phyloP scores from a whole-genome alignment of 1,284 basidiomycete genomes.

The Cystobasidium pallidum region DNA sequence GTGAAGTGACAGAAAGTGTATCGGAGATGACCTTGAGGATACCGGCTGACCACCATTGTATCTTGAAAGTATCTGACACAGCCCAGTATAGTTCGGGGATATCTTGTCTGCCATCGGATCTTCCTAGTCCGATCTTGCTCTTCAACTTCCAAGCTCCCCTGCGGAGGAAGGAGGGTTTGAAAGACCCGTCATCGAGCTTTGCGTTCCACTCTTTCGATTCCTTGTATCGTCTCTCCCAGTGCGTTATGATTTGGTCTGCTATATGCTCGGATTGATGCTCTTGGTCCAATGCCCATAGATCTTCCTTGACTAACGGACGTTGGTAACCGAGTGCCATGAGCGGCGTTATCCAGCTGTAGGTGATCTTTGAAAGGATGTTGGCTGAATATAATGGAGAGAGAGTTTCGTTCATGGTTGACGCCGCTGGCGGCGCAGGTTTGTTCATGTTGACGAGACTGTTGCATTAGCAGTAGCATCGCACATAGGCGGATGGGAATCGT shows the following conservation, averaged over 20 bases:
- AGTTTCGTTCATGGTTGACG: conserved; percentile 14
- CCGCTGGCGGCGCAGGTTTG: conserved; percentile 26
- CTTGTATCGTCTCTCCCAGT: conserved; percentile 26
- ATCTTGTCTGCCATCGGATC: conserved; percentile 66
- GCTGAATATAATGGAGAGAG: conserved; percentile 63
- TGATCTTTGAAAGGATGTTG: conserved; percentile 62
- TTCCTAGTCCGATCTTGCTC: conserved; percentile 53
- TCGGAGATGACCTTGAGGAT: conserved; percentile 69
- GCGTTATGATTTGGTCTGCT: conserved; percentile 22
- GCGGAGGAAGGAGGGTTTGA: conserved; percentile 44
- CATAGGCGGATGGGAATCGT: background rate
- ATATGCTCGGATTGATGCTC: conserved; percentile 29
- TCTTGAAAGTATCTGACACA: conserved; percentile 78
- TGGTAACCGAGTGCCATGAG: conserved; percentile 43
- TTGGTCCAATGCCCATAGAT: conserved; percentile 43
- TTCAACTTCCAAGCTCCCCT: conserved; percentile 45
- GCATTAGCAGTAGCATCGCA: background rate
- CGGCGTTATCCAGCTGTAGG: conserved; percentile 45
- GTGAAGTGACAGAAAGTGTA: conserved; percentile 71
- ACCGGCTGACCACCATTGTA: conserved; percentile 80
- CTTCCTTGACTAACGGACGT: conserved; percentile 41
- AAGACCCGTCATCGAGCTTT: conserved; percentile 50
- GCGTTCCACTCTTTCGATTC: conserved; percentile 55
- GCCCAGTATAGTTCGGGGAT: conserved; percentile 69
- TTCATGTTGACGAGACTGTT: conserved; percentile 37